These are phyloP conservation scores for Heterobasidion parviporum DNA, from an alignment of 1,284 basidiomycete species.

Conservation along the genomic window DNA sequence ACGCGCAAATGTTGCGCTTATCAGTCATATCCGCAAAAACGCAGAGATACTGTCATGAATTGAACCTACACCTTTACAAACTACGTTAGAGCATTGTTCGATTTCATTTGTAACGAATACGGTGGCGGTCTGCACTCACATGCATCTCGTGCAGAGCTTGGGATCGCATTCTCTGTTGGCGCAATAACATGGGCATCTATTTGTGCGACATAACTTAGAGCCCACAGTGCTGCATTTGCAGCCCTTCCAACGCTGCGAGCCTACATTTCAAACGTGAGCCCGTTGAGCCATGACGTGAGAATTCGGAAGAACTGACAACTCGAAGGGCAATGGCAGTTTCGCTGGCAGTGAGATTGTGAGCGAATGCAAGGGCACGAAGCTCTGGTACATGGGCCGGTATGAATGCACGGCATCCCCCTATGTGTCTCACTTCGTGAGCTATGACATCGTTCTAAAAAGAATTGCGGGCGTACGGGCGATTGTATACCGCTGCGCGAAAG, in stretches of 20 bases:
- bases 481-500: not conserved
- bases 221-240: constrained; percentile 28
- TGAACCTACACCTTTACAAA: not conserved
- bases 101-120: not conserved
- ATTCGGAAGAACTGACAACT: constrained; percentile 22
- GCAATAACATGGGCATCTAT: constrained; percentile 33
- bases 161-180: constrained; percentile 43
- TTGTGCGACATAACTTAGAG: not conserved
- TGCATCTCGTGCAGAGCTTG: constrained; percentile 31
- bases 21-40: not conserved
- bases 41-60: not conserved
- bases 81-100: not conserved
- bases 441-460: not conserved
- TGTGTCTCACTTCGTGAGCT: not conserved
- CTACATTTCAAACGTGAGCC: constrained; percentile 15
- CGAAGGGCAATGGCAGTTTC: constrained; percentile 28
- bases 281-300: not conserved
- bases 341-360: constrained; percentile 29
- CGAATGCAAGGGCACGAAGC: constrained; percentile 29
- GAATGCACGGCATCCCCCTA: constrained; percentile 30
- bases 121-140: constrained; percentile 6
- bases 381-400: constrained; percentile 34
- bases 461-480: not conserved
- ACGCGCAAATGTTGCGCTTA: no score
- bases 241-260: constrained; percentile 33